Conservation (phyloP, 495 filamentous ascomycete species). For the Penicillium angulare region DNA sequence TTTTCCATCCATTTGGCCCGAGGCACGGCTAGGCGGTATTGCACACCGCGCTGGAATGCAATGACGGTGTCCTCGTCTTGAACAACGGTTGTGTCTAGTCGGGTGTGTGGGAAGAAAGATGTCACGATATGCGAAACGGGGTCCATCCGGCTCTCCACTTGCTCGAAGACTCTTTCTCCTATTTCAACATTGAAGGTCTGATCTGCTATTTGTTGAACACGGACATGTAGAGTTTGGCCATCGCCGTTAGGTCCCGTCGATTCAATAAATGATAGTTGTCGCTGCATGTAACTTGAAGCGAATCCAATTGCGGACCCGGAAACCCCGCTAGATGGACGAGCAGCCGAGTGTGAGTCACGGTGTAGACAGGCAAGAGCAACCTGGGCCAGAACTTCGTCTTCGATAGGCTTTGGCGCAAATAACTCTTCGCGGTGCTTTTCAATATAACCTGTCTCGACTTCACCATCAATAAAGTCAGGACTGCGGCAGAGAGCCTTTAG, state of each 20-base stretch:
- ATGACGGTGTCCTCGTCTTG: conserved; percentile 67
- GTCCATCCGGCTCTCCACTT: conserved; percentile 44
- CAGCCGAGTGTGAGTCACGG: conserved; percentile 26
- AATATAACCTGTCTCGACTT: conserved; percentile 96
- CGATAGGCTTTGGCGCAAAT: conserved; percentile 53
- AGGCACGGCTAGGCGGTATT: conserved; percentile 66
- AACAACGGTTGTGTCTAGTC: conserved; percentile 78
- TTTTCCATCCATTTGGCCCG: conserved; percentile 81
- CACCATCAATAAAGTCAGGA: conserved; percentile 77
- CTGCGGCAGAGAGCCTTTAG: conserved; percentile 81
- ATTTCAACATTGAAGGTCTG: conserved; percentile 65
- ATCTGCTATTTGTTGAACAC: conserved; percentile 61
- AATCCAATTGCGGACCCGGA: conserved; percentile 50
- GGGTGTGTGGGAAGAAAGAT: conserved; percentile 70
- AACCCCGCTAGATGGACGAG: conserved; percentile 19
- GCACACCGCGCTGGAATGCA: conserved; percentile 78
- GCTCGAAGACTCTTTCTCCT: conserved; percentile 46
- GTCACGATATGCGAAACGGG: conserved; percentile 38
- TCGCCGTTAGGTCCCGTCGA: conserved; percentile 22
- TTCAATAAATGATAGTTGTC: conserved; percentile 54
- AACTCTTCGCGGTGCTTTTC: conserved; percentile 77
- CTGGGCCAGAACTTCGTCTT: conserved; percentile 73
- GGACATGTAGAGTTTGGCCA: conserved; percentile 55
- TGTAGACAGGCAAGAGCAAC: conserved; percentile 72
- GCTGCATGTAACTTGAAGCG: conserved; percentile 49